Evolutionary conservation across 306 rosid genomes (phyloP).

Genomic region (Inga laurina): DNA sequence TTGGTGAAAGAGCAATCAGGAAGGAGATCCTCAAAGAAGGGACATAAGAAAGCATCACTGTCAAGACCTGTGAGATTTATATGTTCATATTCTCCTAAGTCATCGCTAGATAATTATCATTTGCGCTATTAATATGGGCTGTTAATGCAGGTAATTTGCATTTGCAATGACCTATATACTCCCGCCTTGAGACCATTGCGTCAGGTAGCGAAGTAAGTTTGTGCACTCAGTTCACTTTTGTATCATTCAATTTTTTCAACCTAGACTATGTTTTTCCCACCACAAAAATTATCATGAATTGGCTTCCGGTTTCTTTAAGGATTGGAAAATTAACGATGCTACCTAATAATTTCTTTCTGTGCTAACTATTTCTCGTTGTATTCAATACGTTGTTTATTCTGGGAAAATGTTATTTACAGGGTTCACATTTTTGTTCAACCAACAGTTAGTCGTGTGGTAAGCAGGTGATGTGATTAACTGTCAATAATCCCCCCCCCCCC

Average conservation of each 20-base stretch:
- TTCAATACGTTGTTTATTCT: not conserved
- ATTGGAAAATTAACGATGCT: not conserved
- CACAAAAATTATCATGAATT: not conserved
- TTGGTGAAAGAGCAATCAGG: conserved; percentile 54
- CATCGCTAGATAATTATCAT: conserved; percentile 16
- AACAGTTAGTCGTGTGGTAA: conserved; percentile 80
- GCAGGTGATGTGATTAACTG: conserved; percentile 63
- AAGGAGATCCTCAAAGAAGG: conserved; percentile 62
- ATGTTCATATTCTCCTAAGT: conserved; percentile 31
- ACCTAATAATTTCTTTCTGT: not conserved
- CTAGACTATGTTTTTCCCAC: not conserved
- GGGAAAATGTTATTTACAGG: conserved; percentile 52
- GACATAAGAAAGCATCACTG: conserved; percentile 57
- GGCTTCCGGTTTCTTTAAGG: not conserved
- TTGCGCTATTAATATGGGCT: conserved; percentile 30
- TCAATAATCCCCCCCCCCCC: conserved; percentile 5
- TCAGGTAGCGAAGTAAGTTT: conserved; percentile 85
- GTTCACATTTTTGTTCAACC: conserved; percentile 93
- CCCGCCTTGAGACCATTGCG: conserved; percentile 94
- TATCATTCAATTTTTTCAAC: conserved; percentile 11
- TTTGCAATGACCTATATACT: conserved; percentile 93
- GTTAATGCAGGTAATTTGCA: conserved; percentile 82
- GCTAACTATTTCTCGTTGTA: not conserved
- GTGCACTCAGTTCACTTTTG: conserved; percentile 28
- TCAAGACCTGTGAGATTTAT: conserved; percentile 86